These are phyloP conservation scores for Cicer judaicum DNA, from an alignment of 306 rosid species.

Conservation along the genomic window DNA sequence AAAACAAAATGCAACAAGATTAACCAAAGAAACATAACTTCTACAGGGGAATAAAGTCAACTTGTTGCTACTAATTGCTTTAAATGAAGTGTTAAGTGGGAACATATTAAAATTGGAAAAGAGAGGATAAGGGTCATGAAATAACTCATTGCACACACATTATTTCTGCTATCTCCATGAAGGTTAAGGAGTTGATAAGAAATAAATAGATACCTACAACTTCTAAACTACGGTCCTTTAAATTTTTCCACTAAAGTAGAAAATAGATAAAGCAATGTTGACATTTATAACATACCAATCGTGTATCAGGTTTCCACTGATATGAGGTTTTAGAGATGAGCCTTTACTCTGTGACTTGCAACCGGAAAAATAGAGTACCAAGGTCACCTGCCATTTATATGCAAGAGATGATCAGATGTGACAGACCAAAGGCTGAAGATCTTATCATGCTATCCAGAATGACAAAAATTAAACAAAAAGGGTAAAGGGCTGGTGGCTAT, in stretches of 20 bases:
- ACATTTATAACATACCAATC: constrained; percentile 72
- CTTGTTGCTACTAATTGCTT: not conserved
- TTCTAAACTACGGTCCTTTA: not conserved
- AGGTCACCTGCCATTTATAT: constrained; percentile 65
- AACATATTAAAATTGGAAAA: not conserved
- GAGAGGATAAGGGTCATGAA: constrained; percentile 24
- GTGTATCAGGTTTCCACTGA: constrained; percentile 70
- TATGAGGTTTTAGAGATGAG: constrained; percentile 81
- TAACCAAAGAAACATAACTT: constrained; percentile 33
- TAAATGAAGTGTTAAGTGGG: constrained; percentile 9
- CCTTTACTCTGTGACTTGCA: constrained; percentile 68
- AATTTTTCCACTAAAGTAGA: not conserved
- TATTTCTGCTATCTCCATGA: constrained; percentile 20
- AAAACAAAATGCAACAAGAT: constrained; percentile 35
- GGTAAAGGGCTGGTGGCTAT: not conserved
- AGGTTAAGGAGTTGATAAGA: constrained; percentile 21
- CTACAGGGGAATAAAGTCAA: constrained; percentile 17
- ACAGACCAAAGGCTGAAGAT: constrained; percentile 18
- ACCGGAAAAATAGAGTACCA: constrained; percentile 67
- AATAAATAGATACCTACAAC: constrained; percentile 10
- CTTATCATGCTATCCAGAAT: constrained; percentile 5
- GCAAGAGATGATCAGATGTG: constrained; percentile 37
- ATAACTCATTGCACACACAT: constrained; percentile 17
- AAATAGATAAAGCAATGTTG: constrained; percentile 31
- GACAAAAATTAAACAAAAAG: constrained; percentile 2